Conservation (phyloP, 306 rosid genomes). For the Ceratonia siliqua region DNA sequence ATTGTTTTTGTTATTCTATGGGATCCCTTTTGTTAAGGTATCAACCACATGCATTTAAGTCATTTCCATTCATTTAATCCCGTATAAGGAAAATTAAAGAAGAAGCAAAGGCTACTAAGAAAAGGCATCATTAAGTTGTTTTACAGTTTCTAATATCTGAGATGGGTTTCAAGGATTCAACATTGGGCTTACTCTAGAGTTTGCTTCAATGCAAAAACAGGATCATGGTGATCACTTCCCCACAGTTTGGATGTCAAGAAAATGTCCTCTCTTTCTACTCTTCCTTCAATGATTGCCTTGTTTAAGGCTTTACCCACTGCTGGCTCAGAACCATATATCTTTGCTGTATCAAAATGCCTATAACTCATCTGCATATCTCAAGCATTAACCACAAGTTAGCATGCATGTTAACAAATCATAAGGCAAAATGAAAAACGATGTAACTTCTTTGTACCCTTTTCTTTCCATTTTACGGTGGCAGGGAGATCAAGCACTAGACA, state of each 20-base stretch:
- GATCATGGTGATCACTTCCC: slow-evolving; percentile 94
- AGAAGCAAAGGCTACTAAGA: background rate
- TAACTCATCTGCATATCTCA: slow-evolving; percentile 68
- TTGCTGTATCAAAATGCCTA: slow-evolving; percentile 90
- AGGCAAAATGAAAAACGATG: background rate
- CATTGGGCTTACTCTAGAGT: slow-evolving; percentile 63
- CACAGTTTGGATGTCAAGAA: slow-evolving; percentile 88
- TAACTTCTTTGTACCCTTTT: background rate
- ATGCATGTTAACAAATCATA: too few species aligned
- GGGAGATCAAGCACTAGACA: background rate
- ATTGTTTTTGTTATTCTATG: slow-evolving; percentile 9
- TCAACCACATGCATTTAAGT: slow-evolving; percentile 13
- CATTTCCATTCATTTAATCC: background rate
- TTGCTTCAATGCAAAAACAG: slow-evolving; percentile 71
- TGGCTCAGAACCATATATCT: slow-evolving; percentile 80
- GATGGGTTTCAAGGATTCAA: background rate
- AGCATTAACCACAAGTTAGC: too few species aligned
- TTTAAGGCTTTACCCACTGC: slow-evolving; percentile 70
- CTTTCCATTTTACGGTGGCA: background rate
- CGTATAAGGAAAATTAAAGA: background rate
- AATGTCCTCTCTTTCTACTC: slow-evolving; percentile 58
- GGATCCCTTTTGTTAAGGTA: slow-evolving; percentile 7
- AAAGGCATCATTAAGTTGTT: background rate
- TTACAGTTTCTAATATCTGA: background rate
- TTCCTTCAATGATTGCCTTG: slow-evolving; percentile 48